Percentiles rank a stretch among this genome's conserved stretches.
Evolutionary conservation across 441 rosid species (phyloP).

Genomic region (Erodium texanum): DNA sequence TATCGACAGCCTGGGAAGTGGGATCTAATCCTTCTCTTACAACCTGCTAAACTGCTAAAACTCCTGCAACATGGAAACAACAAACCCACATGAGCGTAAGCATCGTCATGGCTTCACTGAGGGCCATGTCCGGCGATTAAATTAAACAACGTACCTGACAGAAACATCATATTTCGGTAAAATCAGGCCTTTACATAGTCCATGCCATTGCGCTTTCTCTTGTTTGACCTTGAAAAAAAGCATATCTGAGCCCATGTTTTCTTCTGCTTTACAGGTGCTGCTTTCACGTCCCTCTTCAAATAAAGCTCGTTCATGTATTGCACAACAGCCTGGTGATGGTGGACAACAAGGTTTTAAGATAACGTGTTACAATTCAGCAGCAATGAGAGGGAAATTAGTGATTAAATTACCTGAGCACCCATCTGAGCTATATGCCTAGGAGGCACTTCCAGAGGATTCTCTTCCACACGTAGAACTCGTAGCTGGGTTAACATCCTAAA

Average conservation of each 20-base stretch:
- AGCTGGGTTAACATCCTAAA: constrained; percentile 61
- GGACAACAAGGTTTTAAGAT: constrained; percentile 3
- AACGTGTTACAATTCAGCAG: constrained; percentile 10
- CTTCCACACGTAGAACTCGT: constrained; percentile 49
- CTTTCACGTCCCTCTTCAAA: constrained; percentile 46
- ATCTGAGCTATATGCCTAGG: constrained; percentile 59
- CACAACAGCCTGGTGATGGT: constrained; percentile 53
- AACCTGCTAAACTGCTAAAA: too few species aligned
- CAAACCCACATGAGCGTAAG: too few species aligned
- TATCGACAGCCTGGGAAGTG: too few species aligned
- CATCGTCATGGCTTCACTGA: too few species aligned
- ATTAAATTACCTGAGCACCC: constrained; percentile 78
- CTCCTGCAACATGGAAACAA: too few species aligned
- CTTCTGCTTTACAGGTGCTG: constrained; percentile 49
- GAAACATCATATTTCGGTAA: constrained; percentile 10
- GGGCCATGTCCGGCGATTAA: not conserved
- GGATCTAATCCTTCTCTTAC: too few species aligned
- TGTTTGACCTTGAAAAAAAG: constrained; percentile 73
- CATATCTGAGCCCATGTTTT: constrained; percentile 73
- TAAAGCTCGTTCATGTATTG: constrained; percentile 68
- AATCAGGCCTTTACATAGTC: constrained; percentile 54
- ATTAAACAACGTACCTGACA: constrained; percentile 20
- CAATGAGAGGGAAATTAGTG: constrained; percentile 3
- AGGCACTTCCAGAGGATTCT: constrained; percentile 84
- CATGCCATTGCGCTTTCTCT: constrained; percentile 50